phyloP scores from a whole-genome alignment of 148 eudicot species.

The Arbutus unedo region DNA sequence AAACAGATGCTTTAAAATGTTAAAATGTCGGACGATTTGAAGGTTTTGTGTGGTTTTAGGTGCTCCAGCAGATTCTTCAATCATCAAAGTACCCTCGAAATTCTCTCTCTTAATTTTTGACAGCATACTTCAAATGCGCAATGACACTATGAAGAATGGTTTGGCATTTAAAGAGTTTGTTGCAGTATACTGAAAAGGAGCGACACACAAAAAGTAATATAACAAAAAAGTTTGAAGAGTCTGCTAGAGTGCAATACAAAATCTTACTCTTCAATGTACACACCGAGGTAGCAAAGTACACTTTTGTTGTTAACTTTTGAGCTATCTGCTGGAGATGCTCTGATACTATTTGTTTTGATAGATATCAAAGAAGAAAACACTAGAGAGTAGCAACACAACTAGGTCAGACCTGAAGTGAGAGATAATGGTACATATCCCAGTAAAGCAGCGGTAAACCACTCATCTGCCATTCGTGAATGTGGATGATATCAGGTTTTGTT shows the following conservation, averaged over 20 bases:
- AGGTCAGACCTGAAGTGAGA: slow-evolving; percentile 66
- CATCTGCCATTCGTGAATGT: slow-evolving; percentile 93
- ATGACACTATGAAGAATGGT: not conserved
- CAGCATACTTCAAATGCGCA: not conserved
- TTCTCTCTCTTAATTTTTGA: not conserved
- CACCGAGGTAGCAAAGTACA: not conserved
- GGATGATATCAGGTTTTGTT: slow-evolving; percentile 78
- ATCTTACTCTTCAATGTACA: not conserved
- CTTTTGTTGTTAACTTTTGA: not conserved
- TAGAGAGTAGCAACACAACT: not conserved
- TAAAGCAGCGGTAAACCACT: slow-evolving; percentile 70
- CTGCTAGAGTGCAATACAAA: not conserved
- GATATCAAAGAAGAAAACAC: not conserved
- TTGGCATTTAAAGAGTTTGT: not conserved
- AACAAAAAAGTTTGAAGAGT: not conserved
- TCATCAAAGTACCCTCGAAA: not conserved
- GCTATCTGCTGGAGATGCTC: not conserved
- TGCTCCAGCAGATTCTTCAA: slow-evolving; percentile 1
- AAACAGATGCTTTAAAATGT: not conserved
- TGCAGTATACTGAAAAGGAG: not conserved
- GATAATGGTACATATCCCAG: slow-evolving; percentile 84
- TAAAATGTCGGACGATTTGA: not conserved
- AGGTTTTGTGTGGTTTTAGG: not conserved
- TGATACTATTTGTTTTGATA: not conserved
- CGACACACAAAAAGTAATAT: not conserved